Evolutionary conservation across 2,329 filamentous ascomycete genomes (phyloP).

Genomic region (Ascosphaera apis): DNA sequence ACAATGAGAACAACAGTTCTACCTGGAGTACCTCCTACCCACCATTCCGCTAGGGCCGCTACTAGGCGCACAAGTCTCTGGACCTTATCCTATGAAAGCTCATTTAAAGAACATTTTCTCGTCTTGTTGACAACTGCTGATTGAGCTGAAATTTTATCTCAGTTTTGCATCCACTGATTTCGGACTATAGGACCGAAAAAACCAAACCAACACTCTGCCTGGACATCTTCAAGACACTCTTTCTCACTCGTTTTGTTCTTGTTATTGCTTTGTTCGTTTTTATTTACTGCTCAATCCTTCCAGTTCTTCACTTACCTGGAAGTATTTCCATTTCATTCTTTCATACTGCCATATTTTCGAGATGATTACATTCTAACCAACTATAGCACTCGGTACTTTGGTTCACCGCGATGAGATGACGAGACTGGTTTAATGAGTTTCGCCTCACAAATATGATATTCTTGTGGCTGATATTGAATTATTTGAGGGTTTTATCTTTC

Average conservation of each 20-base stretch:
- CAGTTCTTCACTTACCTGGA: conserved; percentile 7
- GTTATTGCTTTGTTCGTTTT: conserved; percentile 10
- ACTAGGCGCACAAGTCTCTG: not conserved
- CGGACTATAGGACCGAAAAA: conserved; percentile 7
- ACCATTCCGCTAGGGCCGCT: conserved; percentile 14
- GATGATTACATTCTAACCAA: conserved; percentile 8
- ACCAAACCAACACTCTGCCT: conserved; percentile 7
- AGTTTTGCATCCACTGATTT: conserved; percentile 9
- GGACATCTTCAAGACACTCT: no score
- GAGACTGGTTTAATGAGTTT: conserved; percentile 4
- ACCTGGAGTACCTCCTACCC: conserved; percentile 17
- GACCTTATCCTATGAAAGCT: not conserved
- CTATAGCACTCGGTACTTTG: conserved; percentile 10
- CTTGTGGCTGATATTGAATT: no score
- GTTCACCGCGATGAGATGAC: conserved; percentile 8
- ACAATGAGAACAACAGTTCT: no score
- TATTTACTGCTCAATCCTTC: conserved; percentile 5
- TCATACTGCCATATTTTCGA: conserved; percentile 11
- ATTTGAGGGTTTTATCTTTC: no score
- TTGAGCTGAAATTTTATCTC: conserved; percentile 7
- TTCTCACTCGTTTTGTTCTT: conserved; percentile 7
- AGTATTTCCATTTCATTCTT: conserved; percentile 9
- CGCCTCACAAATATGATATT: no score
- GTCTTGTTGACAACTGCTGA: conserved; percentile 6
- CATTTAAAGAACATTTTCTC: conserved; percentile 5